A percentile compares a stretch with the other conserved stretches of the same genome.
Evolutionary conservation across 169 alveolate genomes (phyloP).

Genomic region (Eimeria maxima): DNA sequence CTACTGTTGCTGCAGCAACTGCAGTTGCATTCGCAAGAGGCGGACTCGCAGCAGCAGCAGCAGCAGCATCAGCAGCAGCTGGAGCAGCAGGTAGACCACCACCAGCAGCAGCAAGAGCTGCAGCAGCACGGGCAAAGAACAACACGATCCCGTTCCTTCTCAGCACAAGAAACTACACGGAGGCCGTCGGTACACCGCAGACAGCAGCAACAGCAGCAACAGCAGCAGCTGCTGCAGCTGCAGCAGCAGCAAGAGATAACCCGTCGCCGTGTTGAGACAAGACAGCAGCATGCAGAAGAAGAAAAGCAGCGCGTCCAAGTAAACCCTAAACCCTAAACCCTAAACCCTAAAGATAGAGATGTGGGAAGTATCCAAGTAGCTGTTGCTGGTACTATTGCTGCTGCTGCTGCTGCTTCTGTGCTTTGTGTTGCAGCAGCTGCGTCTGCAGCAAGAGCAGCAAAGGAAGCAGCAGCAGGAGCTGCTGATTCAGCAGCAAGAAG

Average conservation of each 20-base stretch:
- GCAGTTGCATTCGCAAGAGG: not conserved
- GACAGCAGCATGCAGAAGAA: conserved; percentile 25
- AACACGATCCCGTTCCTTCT: not conserved
- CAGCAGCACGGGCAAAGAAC: not conserved
- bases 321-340: not conserved
- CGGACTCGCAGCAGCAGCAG: not conserved
- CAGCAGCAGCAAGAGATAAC: conserved; percentile 27
- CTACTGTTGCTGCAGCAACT: not conserved
- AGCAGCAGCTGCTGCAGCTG: conserved; percentile 33
- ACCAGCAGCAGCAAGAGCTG: conserved; percentile 3
- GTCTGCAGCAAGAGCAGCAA: not conserved
- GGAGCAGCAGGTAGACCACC: not conserved
- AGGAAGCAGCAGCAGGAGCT: conserved; percentile 11
- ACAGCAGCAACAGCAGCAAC: not conserved
- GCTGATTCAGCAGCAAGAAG: not conserved
- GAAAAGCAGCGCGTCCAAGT: not conserved
- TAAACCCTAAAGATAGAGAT: not conserved
- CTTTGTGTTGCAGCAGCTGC: not conserved
- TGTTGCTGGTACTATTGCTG: not conserved
- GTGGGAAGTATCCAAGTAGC: not conserved
- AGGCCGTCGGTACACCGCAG: conserved; percentile 11
- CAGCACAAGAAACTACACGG: not conserved
- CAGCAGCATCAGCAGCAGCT: not conserved
- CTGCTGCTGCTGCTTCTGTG: not conserved
- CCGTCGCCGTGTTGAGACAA: not conserved